Percentiles rank a stretch among this genome's conserved stretches.
Evolutionary conservation across 1,139 yeast species (phyloP).

Genomic region (Geotrichum reessii): DNA sequence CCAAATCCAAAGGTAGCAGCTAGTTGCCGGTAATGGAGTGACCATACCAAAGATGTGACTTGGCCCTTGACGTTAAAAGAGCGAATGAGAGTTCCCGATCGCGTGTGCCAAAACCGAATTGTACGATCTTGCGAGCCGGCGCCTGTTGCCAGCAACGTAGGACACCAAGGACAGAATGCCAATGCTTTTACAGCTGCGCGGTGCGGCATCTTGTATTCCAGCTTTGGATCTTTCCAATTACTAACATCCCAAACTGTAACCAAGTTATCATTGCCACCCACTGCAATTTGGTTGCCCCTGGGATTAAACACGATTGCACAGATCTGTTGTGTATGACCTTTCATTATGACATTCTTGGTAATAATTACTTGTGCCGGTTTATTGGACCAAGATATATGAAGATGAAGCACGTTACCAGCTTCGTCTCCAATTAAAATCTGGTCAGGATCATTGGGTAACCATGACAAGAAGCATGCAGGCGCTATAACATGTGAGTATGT

Average conservation of each 20-base stretch:
- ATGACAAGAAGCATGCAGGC: constrained; percentile 55
- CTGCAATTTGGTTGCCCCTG: constrained; percentile 48
- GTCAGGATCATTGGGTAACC: constrained; percentile 47
- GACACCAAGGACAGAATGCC: constrained; percentile 76
- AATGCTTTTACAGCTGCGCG: constrained; percentile 78
- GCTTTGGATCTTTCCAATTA: constrained; percentile 40
- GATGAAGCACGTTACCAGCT: constrained; percentile 47
- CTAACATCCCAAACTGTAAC: constrained; percentile 63
- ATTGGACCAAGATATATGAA: constrained; percentile 36
- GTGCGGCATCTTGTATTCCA: constrained; percentile 49
- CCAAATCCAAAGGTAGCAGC: constrained; percentile 72
- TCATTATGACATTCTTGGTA: constrained; percentile 27
- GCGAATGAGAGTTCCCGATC: constrained; percentile 56
- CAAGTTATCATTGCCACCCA: constrained; percentile 70
- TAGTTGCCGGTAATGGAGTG: constrained; percentile 49
- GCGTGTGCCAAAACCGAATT: constrained; percentile 62
- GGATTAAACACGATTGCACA: constrained; percentile 50
- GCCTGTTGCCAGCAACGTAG: constrained; percentile 68
- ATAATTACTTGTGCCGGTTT: constrained; percentile 11
- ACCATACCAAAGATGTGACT: constrained; percentile 67
- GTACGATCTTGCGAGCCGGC: constrained; percentile 74
- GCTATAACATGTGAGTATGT: constrained; percentile 33
- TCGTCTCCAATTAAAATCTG: constrained; percentile 63
- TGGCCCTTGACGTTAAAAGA: constrained; percentile 54
- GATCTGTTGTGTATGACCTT: constrained; percentile 21